phyloP scores from a whole-genome alignment of 1,284 basidiomycete species.

The Austroboletus novae-zelandiae region DNA sequence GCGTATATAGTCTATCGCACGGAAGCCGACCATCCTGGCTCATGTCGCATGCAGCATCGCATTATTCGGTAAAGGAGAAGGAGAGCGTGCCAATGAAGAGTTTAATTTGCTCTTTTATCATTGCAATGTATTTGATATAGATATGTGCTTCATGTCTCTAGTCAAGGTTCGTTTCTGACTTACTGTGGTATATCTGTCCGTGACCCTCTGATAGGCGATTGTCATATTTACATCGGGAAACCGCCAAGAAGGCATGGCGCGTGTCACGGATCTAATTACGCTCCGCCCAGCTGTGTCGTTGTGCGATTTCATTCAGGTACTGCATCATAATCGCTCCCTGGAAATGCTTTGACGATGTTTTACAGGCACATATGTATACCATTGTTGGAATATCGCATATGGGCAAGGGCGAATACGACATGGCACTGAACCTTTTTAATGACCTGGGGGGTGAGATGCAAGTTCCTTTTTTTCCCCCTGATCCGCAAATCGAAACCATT shows the following conservation, averaged over 20 bases:
- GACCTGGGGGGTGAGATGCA: neutral
- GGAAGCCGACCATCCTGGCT: no score
- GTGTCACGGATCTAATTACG: neutral
- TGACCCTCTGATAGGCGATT: neutral
- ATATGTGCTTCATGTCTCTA: neutral
- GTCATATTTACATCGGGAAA: neutral
- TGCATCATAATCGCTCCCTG: neutral
- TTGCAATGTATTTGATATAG: neutral
- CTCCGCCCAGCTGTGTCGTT: neutral
- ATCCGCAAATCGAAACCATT: no score
- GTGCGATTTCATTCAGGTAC: neutral
- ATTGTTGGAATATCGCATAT: neutral
- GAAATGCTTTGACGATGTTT: neutral
- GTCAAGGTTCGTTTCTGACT: neutral
- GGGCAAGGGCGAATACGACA: no score
- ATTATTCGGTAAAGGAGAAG: no score
- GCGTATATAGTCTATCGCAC: no score
- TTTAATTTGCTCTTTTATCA: neutral
- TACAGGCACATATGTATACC: neutral
- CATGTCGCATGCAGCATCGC: no score
- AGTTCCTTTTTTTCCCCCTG: neutral
- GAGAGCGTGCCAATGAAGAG: no score
- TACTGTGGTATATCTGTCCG: neutral
- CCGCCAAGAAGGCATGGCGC: neutral
- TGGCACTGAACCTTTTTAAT: neutral